Base-by-base conservation (phyloP, 805 yeast species). In the Helenozyma rhizophorensis region DNA sequence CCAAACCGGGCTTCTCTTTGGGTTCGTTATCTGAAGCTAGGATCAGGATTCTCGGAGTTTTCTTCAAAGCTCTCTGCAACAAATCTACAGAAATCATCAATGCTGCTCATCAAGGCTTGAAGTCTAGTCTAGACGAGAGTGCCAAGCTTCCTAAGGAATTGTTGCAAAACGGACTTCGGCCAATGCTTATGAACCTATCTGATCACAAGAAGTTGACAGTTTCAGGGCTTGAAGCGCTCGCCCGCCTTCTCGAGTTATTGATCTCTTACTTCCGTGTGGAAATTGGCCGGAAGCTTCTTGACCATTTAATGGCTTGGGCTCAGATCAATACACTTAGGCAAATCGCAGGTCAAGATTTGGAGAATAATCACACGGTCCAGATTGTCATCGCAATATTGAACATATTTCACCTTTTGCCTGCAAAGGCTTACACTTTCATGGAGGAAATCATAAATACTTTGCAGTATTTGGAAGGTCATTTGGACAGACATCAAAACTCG, bases 241-340 rank as follows among this genome's bases (percentile, higher is more conserved):
- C 97, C 0, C 68, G 94, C 27, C 67, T 93, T 21, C 67, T 93
- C 25, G 96, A 90, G 51, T 65, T 94, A 14, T 65, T 93, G 44
- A 88, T 90, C 22, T 86, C 94, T 3, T 90, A 93, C 51, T 93
- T 93, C 69, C 83, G 94, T 54, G 97, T 94, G 13, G 99, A 93
- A 56, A 90, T 93, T 45, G 99, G 99, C 21, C 74, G 88, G 30
- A 93, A 93, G 50, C 62, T 93, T 32, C 70, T 94, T 21, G 97
- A 93, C 52, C 98, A 93, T 58, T 67, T 93, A 43, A 83, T 81
- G 74, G 96, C 97, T 0, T 89, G 96, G 95, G 95, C 97, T 0
- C 89, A 85, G 48, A 86, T 93, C 3, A 74, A 76, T 18, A 75
- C 84, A 1, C 58, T 94, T 24, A 78, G 87, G 35, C 76, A 79